These are phyloP conservation scores for Staphylotrichum longicolle DNA, from an alignment of 495 filamentous ascomycete genomes.

Conservation along the genomic window DNA sequence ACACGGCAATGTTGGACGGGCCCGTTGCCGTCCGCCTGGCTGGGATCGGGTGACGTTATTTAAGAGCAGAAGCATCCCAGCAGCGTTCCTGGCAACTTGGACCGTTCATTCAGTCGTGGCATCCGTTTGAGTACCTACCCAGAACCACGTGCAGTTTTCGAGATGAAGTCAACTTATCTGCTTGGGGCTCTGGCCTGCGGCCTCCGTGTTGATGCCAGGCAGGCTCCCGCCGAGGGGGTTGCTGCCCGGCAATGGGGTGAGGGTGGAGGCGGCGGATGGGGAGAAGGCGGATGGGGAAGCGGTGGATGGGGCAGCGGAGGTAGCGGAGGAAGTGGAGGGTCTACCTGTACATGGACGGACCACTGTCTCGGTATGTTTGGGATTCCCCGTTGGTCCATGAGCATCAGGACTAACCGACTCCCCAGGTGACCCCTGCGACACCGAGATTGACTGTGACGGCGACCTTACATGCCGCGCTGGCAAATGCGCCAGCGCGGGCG, in stretches of 20 bases:
- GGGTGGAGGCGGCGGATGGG: conserved; percentile 4
- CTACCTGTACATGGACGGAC: conserved; percentile 26
- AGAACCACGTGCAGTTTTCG: background rate
- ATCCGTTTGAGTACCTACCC: background rate
- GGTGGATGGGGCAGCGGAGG: conserved; percentile 4
- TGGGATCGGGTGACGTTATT: too few species aligned
- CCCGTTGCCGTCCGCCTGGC: too few species aligned
- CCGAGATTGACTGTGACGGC: conserved; percentile 28
- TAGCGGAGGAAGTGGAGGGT: background rate
- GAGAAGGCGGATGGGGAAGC: background rate
- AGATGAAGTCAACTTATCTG: conserved; percentile 18
- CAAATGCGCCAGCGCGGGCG: conserved; percentile 19
- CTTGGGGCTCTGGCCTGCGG: conserved; percentile 3
- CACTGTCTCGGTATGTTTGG: conserved; percentile 29
- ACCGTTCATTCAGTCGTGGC: too few species aligned
- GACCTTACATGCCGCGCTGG: conserved; percentile 21
- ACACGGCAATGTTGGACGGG: background rate
- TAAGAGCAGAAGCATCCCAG: too few species aligned
- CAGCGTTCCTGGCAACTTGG: too few species aligned
- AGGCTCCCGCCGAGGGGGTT: background rate
- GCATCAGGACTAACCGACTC: background rate
- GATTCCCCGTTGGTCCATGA: too few species aligned
- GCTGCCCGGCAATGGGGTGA: conserved; percentile 14
- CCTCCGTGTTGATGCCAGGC: conserved; percentile 7
- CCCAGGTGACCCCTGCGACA: conserved; percentile 25